A percentile compares a stretch with the other conserved stretches of the same genome.
Evolutionary conservation across 106 monocot species (phyloP).

Genomic region (Dioscorea alata): DNA sequence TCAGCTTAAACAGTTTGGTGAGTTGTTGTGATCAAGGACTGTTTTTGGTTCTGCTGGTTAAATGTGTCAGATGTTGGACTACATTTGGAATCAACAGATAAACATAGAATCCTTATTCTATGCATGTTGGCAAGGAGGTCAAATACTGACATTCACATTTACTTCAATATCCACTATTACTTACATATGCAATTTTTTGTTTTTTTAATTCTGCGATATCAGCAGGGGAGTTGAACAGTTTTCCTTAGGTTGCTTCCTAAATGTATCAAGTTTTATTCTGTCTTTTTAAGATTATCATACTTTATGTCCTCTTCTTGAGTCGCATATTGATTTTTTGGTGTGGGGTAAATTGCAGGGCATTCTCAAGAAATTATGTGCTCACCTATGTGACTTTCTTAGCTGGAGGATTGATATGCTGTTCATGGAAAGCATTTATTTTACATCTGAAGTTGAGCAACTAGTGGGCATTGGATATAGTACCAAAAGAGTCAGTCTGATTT

Average conservation of each 20-base stretch:
- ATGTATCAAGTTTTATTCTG: background rate
- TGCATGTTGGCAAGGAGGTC: too few relatives aligned
- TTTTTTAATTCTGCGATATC: background rate
- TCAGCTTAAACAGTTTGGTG: too few relatives aligned
- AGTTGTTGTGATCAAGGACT: too few relatives aligned
- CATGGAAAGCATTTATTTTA: slow-evolving; percentile 38
- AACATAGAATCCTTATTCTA: too few relatives aligned
- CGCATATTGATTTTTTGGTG: slow-evolving; percentile 54
- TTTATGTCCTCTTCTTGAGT: slow-evolving; percentile 8
- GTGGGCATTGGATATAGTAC: background rate
- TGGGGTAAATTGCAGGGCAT: slow-evolving; percentile 84
- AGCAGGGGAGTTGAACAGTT: too few relatives aligned
- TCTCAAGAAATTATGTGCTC: slow-evolving; percentile 63
- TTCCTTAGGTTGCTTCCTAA: too few relatives aligned
- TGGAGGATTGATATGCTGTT: slow-evolving; percentile 67
- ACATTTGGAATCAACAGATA: too few relatives aligned
- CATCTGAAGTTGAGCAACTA: slow-evolving; percentile 29
- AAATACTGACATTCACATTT: too few relatives aligned
- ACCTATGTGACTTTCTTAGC: slow-evolving; percentile 70
- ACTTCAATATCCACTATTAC: background rate
- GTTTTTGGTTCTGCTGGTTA: too few relatives aligned
- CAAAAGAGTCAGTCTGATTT: background rate
- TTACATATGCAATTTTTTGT: background rate
- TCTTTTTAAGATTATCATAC: background rate
- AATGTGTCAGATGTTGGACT: too few relatives aligned